Evolutionary conservation across 257 asterid genomes (phyloP).

Genomic region (Nicotiana tabacum): DNA sequence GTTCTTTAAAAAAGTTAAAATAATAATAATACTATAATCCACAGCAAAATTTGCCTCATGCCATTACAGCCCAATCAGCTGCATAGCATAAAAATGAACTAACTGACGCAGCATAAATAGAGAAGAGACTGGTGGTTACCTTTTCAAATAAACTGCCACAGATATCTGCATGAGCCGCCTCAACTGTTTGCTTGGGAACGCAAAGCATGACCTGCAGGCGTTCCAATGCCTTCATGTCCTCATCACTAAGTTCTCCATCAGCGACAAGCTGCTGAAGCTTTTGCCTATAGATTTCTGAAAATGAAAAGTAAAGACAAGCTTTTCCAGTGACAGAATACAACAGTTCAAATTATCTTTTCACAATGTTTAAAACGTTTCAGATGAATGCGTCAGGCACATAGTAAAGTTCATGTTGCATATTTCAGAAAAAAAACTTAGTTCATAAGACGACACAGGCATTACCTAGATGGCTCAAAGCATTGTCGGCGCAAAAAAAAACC

Average conservation of each 20-base stretch:
- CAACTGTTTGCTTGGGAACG: constrained; percentile 86
- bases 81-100: not conserved
- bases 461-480: not conserved
- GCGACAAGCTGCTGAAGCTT: constrained; percentile 73
- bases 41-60: not conserved
- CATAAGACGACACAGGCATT: not conserved
- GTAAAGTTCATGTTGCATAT: not conserved
- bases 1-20: not conserved
- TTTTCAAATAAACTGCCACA: constrained; percentile 94
- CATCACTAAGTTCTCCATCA: constrained; percentile 82
- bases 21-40: not conserved
- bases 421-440: not conserved
- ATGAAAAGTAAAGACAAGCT: constrained; percentile 8
- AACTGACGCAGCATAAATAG: not conserved
- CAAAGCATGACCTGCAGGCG: constrained; percentile 87
- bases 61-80: not conserved
- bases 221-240: constrained; percentile 71
- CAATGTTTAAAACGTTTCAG: not conserved
- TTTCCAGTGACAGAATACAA: not conserved
- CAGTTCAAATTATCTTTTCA: not conserved
- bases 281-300: constrained; percentile 75
- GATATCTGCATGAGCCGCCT: constrained; percentile 83
- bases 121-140: constrained; percentile 32
- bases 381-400: not conserved
- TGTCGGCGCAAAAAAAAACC: not conserved